Base-by-base conservation (phyloP, 2,329 filamentous ascomycete species). In the Helotiales sp. region DNA sequence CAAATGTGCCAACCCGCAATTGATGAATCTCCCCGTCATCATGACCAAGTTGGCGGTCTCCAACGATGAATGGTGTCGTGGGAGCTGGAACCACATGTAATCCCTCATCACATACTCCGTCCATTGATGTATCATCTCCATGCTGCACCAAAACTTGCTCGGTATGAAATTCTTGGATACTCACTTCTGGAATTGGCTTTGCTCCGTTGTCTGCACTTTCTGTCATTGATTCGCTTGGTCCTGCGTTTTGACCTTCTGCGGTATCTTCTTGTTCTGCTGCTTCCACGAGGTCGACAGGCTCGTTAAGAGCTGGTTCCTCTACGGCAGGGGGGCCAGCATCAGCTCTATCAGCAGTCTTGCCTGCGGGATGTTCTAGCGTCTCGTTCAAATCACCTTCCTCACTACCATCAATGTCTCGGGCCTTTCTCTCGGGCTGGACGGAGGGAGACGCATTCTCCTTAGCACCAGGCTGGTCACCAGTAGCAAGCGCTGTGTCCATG, bases 21-120 rank as follows among this genome's bases (percentile, higher is more conserved):
- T 57, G 42, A 30, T n/a, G 34, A 40, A 52, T 22, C 25, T 56
- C 29, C n/a, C 58, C 54, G 13, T 54, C 55, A 2, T 49, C 38
- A 10, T 55, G 30, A 31, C 53, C 52, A 12, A 64, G 59, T 44
- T 63, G 59, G 54, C 54, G 47, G 19, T 63, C 47, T 22, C 58
- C 52, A 7, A 53, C 49, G 19, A 62, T 34, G 29, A 67, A 61
- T 12, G 61, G 63, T 19, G 62, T 66, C 1, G 19, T 15, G 2
- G 58, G 33, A 13, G 36, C 33, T n/a, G 48, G 51, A 48, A 48
- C 29, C 12, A 48, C 27, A 22, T 48, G 46, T n/a, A 10, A 19
- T 10, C 27, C 46, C 12, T 30, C 27, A 22, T 8, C 13, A 48
- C 25, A 48, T 17, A 48, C 25, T 13, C 46, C 46, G 31, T 48